Evolutionary conservation across 495 filamentous ascomycete genomes (phyloP).

Genomic region (Lentithecium fluviatile): DNA sequence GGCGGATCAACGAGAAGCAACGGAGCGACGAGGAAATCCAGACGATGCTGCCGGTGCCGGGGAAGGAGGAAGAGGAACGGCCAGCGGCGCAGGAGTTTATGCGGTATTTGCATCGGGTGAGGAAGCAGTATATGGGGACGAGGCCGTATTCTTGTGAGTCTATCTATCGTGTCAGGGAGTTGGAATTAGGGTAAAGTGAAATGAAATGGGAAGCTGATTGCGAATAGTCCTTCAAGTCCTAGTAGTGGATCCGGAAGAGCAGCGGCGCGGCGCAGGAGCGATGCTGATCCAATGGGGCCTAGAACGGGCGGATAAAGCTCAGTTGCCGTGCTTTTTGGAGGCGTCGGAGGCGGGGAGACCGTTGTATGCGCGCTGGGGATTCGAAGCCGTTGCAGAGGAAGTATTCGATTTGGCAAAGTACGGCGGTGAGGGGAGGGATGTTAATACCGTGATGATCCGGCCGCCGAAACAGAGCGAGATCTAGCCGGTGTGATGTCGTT

Average conservation of each 20-base stretch:
- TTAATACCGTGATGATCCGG: conserved; percentile 29
- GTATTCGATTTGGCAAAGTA: conserved; percentile 32
- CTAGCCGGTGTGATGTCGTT: neutral
- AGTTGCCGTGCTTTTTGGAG: conserved; percentile 31
- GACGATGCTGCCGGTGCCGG: conserved; percentile 8
- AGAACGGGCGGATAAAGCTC: conserved; percentile 23
- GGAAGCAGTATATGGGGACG: conserved; percentile 24
- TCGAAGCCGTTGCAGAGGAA: conserved; percentile 15
- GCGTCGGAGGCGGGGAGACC: conserved; percentile 27
- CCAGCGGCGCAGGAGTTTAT: conserved; percentile 21
- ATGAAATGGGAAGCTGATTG: neutral
- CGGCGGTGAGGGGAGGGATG: conserved; percentile 22
- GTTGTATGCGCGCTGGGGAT: conserved; percentile 29
- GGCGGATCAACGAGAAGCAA: conserved; percentile 27
- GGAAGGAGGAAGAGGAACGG: conserved; percentile 4
- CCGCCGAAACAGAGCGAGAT: conserved; percentile 1
- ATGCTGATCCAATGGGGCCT: conserved; percentile 33
- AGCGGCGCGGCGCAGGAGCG: conserved; percentile 30
- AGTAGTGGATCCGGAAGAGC: conserved; percentile 29
- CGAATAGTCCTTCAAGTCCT: conserved; percentile 31
- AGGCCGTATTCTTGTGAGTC: conserved; percentile 32
- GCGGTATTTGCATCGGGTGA: conserved; percentile 2
- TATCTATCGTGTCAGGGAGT: neutral
- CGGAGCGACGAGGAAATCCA: conserved; percentile 21
- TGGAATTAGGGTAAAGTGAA: no score